Base-by-base conservation (phyloP, 2,329 filamentous ascomycete species). In the Aspergillus clavatus region DNA sequence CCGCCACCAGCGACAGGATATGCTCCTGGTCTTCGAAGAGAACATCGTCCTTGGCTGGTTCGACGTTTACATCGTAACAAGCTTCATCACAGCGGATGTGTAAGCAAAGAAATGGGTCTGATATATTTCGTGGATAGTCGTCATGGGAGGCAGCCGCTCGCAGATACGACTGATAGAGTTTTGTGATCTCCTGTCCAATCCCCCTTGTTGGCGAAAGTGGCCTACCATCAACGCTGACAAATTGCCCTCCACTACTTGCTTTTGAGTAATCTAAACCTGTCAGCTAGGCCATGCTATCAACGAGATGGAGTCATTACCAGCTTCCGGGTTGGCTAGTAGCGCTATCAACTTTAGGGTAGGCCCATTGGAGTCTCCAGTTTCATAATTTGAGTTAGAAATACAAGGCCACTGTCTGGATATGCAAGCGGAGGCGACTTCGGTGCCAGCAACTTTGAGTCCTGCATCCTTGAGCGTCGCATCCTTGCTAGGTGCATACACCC, bases 21-120 rank as follows among this genome's bases (percentile, higher is more conserved):
- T 57, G 16, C 3, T 60, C 56, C 2, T 66, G 58, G 37, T 82
- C 67, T 24, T 75, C 73, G 53, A 84, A 82, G 2, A 83, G 55
- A 1, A 83, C 71, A 59, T 83, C 77, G 55, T 83, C 79, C 56
- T 84, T 84, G 1, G 76, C 73, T 3, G 81, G 80, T 54, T 84
- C 81, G 27, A 84, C 66, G 48, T 83, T 84, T 4, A 74, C 70
- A 61, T 84, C 81, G 56, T 84, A 84, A 35, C 69, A 75, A 5
- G 71, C 74, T 7, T 58, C 55, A 2, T 75, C 74, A 58, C 80
- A 84, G 1, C 56, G 54, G 7, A 84, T 71, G 26, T 77, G 73
- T 40, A 84, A 56, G 48, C 68, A 77, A 8, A 82, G 54, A 55
- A 83, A 82, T 0, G 78, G 78, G 39, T 81, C 74, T 24, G 70